phyloP scores from a whole-genome alignment of 805 yeast species.

The Teunomyces pallodes region DNA sequence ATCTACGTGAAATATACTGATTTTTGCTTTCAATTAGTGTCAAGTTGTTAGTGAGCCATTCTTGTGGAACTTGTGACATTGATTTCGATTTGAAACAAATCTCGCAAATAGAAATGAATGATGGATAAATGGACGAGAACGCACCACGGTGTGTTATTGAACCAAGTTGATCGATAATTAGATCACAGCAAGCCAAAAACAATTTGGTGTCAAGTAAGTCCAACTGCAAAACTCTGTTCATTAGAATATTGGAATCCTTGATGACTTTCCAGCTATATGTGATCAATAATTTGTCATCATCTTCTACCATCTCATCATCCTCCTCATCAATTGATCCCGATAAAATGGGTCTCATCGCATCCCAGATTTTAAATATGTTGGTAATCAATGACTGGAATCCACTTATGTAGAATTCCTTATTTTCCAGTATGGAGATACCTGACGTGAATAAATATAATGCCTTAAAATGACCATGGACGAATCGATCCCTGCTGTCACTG shows the following conservation, averaged over 20 bases:
- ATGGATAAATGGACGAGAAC: constrained; percentile 82
- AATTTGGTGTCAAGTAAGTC: constrained; percentile 18
- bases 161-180: constrained; percentile 64
- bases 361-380: constrained; percentile 41
- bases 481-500: neutral
- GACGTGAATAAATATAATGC: constrained; percentile 49
- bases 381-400: constrained; percentile 14
- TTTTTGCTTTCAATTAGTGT: constrained; percentile 50
- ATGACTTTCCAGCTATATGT: constrained; percentile 82
- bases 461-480: constrained; percentile 67
- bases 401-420: neutral
- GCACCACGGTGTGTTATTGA: constrained; percentile 89
- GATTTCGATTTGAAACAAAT: constrained; percentile 42
- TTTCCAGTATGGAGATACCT: neutral
- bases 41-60: constrained; percentile 63
- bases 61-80: constrained; percentile 39
- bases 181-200: constrained; percentile 45
- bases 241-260: constrained; percentile 65
- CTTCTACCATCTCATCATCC: constrained; percentile 35
- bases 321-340: constrained; percentile 53
- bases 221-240: constrained; percentile 43
- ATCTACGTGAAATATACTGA: constrained; percentile 79
- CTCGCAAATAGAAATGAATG: constrained; percentile 64
- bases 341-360: constrained; percentile 44
- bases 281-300: constrained; percentile 47